phyloP scores from a whole-genome alignment of 2,329 filamentous ascomycete genomes.

The Hymenoscyphus scutula region DNA sequence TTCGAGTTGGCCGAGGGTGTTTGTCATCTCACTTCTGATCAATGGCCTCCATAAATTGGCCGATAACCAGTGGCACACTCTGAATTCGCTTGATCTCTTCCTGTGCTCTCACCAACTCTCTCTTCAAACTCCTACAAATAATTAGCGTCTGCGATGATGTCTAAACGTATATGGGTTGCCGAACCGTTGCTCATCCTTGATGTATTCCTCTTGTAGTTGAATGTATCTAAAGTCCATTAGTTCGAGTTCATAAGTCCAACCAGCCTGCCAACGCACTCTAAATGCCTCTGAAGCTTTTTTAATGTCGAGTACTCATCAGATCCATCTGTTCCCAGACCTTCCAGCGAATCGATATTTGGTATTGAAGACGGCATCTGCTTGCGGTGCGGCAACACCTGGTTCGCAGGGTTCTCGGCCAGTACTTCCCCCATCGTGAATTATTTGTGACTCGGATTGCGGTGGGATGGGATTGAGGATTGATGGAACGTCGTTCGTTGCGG shows the following conservation, averaged over 20 bases:
- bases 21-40: conserved; percentile 79
- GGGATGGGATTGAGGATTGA: background rate
- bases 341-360: conserved; percentile 85
- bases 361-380: conserved; percentile 78
- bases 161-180: conserved; percentile 16
- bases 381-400: conserved; percentile 73
- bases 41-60: conserved; percentile 99
- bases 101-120: conserved; percentile 93
- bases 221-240: conserved; percentile 65
- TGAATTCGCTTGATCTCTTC: conserved; percentile 99
- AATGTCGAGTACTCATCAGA: conserved; percentile 92
- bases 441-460: background rate
- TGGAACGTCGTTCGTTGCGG: conserved; percentile 8
- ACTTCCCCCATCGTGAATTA: conserved; percentile 73
- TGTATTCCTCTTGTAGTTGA: conserved; percentile 98
- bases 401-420: conserved; percentile 76
- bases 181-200: conserved; percentile 98
- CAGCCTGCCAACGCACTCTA: conserved; percentile 65
- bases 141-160: conserved; percentile 19
- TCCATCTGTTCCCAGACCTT: conserved; percentile 76
- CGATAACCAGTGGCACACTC: conserved; percentile 95
- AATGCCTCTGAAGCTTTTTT: conserved; percentile 93
- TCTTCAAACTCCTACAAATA: conserved; percentile 76
- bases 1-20: background rate
- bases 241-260: conserved; percentile 4